phyloP scores from a whole-genome alignment of 73 alveolate species.

The Tetrahymena elliotti region DNA sequence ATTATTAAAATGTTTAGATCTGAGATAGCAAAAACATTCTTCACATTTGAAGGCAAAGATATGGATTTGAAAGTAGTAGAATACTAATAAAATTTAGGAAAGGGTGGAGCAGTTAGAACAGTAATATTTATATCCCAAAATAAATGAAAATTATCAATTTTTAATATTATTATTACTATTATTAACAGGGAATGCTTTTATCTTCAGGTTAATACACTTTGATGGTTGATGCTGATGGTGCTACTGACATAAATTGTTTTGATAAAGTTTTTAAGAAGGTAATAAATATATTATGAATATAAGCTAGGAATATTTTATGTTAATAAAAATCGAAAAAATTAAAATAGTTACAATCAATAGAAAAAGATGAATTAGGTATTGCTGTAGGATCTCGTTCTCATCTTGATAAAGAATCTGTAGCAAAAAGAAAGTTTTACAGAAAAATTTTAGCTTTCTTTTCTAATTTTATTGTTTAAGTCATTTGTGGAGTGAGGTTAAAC shows the following conservation, averaged over 20 bases:
- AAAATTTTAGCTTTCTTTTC: constrained; percentile 46
- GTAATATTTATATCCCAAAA: not conserved
- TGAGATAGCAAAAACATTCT: not conserved
- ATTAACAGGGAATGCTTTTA: constrained; percentile 53
- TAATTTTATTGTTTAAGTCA: constrained; percentile 43
- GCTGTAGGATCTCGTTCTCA: constrained; percentile 85
- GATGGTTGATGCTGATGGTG: constrained; percentile 89
- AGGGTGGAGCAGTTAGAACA: constrained; percentile 84
- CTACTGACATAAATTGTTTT: constrained; percentile 69
- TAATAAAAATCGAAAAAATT: not conserved
- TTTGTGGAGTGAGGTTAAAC: constrained; percentile 48
- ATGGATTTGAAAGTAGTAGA: constrained; percentile 42
- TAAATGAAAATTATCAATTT: too few relatives aligned
- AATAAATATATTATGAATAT: not conserved
- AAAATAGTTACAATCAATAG: constrained; percentile 28
- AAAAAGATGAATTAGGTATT: constrained; percentile 47
- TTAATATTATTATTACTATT: not conserved
- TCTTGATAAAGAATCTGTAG: constrained; percentile 49
- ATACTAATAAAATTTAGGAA: constrained; percentile 68
- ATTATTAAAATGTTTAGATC: constrained; percentile 27
- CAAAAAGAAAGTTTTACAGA: constrained; percentile 61
- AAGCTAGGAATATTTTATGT: not conserved
- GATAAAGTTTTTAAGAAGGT: constrained; percentile 41
- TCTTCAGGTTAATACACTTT: constrained; percentile 63
- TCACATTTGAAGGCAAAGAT: not conserved